phyloP scores from a whole-genome alignment of 2,329 filamentous ascomycete species.

The Aotearoamyces nothofagi region DNA sequence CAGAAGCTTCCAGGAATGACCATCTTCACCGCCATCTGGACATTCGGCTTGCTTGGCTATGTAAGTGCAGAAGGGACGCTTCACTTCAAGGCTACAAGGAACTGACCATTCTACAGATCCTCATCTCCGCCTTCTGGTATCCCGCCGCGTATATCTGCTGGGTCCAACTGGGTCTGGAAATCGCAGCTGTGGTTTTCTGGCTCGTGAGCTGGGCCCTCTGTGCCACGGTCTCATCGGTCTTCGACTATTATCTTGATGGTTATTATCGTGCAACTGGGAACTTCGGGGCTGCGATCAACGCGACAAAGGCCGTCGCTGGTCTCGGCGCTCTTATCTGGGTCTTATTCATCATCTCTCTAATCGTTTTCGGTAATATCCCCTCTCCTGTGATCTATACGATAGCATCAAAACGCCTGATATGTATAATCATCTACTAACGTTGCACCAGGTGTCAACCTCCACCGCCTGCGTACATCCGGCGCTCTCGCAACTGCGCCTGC shows the following conservation, averaged over 20 bases:
- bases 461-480: too few relatives aligned
- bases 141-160: background rate
- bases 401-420: too few relatives aligned
- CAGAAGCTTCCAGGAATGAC: background rate
- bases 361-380: background rate
- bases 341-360: background rate
- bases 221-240: background rate
- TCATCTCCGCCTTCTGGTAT: background rate
- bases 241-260: background rate
- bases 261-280: background rate
- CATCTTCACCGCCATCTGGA: background rate
- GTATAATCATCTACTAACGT: too few relatives aligned
- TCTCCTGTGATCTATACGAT: too few relatives aligned
- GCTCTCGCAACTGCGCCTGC: too few relatives aligned
- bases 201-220: background rate
- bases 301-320: background rate
- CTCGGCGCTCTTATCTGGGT: background rate
- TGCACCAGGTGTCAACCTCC: too few relatives aligned
- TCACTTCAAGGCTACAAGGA: background rate
- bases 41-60: background rate
- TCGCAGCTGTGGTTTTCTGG: background rate
- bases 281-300: background rate
- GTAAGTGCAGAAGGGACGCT: too few relatives aligned
- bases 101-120: conserved; percentile 2
- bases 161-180: background rate